Evolutionary conservation across 2,329 filamentous ascomycete genomes (phyloP), one percentile per base, ranked within the genome.

Genomic region (Periconia sp.): DNA sequence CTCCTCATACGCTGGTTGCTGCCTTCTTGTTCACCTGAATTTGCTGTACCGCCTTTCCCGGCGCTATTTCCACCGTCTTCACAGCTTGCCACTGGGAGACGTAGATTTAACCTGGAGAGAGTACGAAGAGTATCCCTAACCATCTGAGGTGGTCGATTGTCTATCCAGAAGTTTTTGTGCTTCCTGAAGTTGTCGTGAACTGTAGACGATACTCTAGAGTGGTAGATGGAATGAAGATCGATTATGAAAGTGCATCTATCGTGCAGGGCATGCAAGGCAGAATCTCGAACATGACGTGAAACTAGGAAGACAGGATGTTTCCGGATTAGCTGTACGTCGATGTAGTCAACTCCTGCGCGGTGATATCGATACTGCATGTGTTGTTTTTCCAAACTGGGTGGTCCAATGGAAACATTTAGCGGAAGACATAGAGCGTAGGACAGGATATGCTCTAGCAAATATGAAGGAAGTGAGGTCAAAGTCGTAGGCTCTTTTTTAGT

Each of bases 51-150:
- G 8, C 5, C 23, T 27, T 27, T 27, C 23, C 23, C 8, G 8
- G 23, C 23, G 23, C 23, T 56, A 31, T 50, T 50, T 9, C 45
- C 48, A 19, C 47, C 45, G 5, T 60, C 49, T 42, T 66, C 64
- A 10, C 57, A 59, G 19, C 60, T 62, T 6, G 64, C 62, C 2
- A 66, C 61, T 7, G 65, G 63, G n/a, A 68, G 56, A 20, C 63
- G 60, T 20, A 68, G 46, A 23, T 60, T 55, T 1, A 68, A 30
- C 23, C 57, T 62, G 3, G 54, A 63, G 18, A 64, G 52, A 18
- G 45, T 58, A 2, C 37, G 47, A n/a, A 68, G 54, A 27, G 60
- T 55, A 6, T 54, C 49, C 13, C 49, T 54, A 6, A 66, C 59
- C 55, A 62, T 59, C 7, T 54, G 49, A 5, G 65, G 65, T 1